Percentiles rank a stretch among this genome's conserved stretches.
phyloP scores from a whole-genome alignment of 768 basidiomycete genomes.

The Tylopilus felleus region DNA sequence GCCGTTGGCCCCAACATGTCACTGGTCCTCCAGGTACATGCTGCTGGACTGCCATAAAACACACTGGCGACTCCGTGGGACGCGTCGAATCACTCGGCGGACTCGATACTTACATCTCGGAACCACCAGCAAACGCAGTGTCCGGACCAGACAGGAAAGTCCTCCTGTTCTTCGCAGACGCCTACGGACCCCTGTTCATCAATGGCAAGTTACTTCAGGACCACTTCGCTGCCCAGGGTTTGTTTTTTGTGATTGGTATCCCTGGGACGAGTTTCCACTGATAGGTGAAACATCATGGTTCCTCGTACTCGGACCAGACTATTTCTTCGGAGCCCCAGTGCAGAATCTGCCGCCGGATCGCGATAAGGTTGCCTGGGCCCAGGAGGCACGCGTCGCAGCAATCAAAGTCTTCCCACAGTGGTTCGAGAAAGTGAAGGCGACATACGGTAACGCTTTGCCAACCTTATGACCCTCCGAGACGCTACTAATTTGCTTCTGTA shows the following conservation, averaged over 20 bases:
- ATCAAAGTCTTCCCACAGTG: constrained; percentile 43
- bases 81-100: too few relatives aligned
- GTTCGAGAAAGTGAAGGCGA: constrained; percentile 44
- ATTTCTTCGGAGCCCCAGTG: constrained; percentile 55
- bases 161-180: constrained; percentile 54
- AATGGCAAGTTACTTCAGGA: constrained; percentile 60
- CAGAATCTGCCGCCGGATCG: constrained; percentile 32
- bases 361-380: constrained; percentile 44
- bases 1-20: constrained; percentile 17
- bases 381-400: constrained; percentile 34
- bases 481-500: not conserved
- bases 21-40: constrained; percentile 46
- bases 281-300: constrained; percentile 42
- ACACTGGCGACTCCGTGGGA: constrained; percentile 46
- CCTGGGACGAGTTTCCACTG: not conserved
- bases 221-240: constrained; percentile 57
- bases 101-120: constrained; percentile 52
- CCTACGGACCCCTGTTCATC: constrained; percentile 52
- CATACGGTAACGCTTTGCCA: constrained; percentile 36
- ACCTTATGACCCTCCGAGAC: not conserved
- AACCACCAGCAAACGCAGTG: constrained; percentile 34
- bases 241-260: not conserved
- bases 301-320: constrained; percentile 55
- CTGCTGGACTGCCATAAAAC: constrained; percentile 48
- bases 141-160: constrained; percentile 35